Conservation (phyloP, 2,329 filamentous ascomycete genomes). For the Trichoderma koningii region DNA sequence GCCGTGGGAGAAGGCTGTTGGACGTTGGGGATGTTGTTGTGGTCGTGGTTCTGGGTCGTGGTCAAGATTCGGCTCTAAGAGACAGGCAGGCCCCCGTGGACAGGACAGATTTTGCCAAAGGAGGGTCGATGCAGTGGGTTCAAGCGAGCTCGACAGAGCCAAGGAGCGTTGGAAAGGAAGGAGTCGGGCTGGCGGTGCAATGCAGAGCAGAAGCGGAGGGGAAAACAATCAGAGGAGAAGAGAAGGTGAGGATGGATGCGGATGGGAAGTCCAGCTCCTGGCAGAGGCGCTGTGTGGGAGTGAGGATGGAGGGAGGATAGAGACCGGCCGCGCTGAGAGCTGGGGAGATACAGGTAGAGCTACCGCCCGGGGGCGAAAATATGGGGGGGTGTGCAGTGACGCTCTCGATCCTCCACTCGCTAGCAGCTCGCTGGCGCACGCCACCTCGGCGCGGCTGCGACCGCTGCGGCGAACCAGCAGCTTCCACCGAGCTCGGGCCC, state of each 20-base stretch:
- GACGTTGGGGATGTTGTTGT: slow-evolving; percentile 7
- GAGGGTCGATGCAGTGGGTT: slow-evolving; percentile 40
- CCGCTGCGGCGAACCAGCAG: slow-evolving; percentile 31
- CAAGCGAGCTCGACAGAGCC: slow-evolving; percentile 39
- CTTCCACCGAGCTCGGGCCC: slow-evolving; percentile 18
- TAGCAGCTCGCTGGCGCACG: slow-evolving; percentile 26
- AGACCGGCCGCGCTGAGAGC: background rate
- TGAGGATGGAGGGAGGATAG: slow-evolving; percentile 30
- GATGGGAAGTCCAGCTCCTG: slow-evolving; percentile 43
- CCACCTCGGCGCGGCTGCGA: slow-evolving; percentile 25
- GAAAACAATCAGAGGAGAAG: slow-evolving; percentile 35
- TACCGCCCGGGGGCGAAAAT: slow-evolving; percentile 13
- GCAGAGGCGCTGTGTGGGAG: slow-evolving; percentile 35
- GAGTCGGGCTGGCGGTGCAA: slow-evolving; percentile 38
- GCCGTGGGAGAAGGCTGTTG: slow-evolving; percentile 14
- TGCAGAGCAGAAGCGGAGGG: slow-evolving; percentile 37
- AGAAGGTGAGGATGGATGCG: slow-evolving; percentile 48
- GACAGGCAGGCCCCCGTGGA: slow-evolving; percentile 30
- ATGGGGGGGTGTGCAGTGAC: slow-evolving; percentile 22
- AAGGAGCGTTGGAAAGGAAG: slow-evolving; percentile 44
- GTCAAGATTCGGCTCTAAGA: slow-evolving; percentile 29
- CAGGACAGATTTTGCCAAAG: slow-evolving; percentile 42
- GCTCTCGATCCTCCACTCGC: slow-evolving; percentile 24
- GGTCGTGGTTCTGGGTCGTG: background rate
- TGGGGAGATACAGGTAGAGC: slow-evolving; percentile 14